phyloP scores from a whole-genome alignment of 2,329 filamentous ascomycete species.

The Aspergillus oerlinghausenensis region DNA sequence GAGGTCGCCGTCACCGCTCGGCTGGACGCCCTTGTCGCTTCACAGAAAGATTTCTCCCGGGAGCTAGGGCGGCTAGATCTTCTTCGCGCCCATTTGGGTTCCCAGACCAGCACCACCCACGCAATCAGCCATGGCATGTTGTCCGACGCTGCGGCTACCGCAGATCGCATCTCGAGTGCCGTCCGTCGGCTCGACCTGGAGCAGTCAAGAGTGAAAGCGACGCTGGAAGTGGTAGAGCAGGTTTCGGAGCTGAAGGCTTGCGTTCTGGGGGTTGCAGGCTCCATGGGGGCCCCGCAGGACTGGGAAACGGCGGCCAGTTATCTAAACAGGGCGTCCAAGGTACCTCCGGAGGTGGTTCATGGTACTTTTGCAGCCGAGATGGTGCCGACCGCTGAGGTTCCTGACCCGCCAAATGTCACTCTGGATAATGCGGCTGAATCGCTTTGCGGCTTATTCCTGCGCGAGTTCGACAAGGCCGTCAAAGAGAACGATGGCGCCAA shows the following conservation, averaged over 20 bases:
- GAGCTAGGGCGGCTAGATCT: constrained; percentile 85
- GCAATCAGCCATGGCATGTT: constrained; percentile 88
- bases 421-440: constrained; percentile 83
- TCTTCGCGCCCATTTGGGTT: constrained; percentile 78
- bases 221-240: constrained; percentile 87
- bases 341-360: constrained; percentile 74
- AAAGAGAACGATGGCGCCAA: constrained; percentile 80
- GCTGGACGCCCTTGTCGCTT: constrained; percentile 71
- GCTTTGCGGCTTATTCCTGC: constrained; percentile 80
- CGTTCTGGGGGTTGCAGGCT: constrained; percentile 87
- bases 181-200: constrained; percentile 87
- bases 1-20: constrained; percentile 70
- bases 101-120: constrained; percentile 78
- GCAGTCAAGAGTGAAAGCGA: constrained; percentile 85
- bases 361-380: constrained; percentile 86
- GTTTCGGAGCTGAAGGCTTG: constrained; percentile 96
- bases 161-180: constrained; percentile 75
- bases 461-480: constrained; percentile 92
- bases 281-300: constrained; percentile 96
- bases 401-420: constrained; percentile 82
- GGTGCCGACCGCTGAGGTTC: constrained; percentile 92
- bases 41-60: constrained; percentile 79
- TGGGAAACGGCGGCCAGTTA: constrained; percentile 97
- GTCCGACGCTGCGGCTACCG: constrained; percentile 76
- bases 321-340: constrained; percentile 72